Evolutionary conservation across 345 rosid species (phyloP), one percentile per base, ranked within the genome.

Genomic region (sweet orange (Citrus sinensis)): DNA sequence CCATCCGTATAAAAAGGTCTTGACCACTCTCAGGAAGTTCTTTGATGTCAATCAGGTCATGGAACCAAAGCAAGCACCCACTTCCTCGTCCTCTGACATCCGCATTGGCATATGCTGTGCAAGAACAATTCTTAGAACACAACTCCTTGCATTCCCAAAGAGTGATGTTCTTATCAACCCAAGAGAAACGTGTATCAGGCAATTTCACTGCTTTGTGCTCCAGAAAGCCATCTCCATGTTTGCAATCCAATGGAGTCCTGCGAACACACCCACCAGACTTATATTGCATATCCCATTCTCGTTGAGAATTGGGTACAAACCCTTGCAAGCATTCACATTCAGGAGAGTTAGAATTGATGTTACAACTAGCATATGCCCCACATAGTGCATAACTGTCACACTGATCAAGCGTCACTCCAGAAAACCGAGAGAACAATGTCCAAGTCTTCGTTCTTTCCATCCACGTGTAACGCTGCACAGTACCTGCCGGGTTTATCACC

Each of bases 41-140:
- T 63, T 65, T 79, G 9, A 79, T 70, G 60, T 82, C 77, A 70
- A 75, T 9, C 56, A 80, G 27, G 3, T 80, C 69, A 8, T 51
- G 37, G 29, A 61, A 74, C 74, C 60, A 80, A 34, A 80, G 64
- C 37, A 49, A 30, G 16, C 82, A 80, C 4, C 82, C 82, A 32
- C 59, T 63, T 75, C 75, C 70, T 32, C 80, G 7, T 54, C 58
- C 58, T 54, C 58, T 70, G 37, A 51, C 39, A 80, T 75, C 79
- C 14, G 59, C 75, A 63, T 51, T 69, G 27, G 83, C 65, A 37
- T 75, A 79, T 54, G 82, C 81, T 1, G 59, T 74, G 66, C 85
- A 82, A 56, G 81, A 61, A 29, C 82, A 82, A 42, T 70, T 70
- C 27, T 65, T 78, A 30, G 22, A 49, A 58, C 85, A 82, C n/a